A percentile compares a stretch with the other conserved stretches of the same genome.
Evolutionary conservation across 2,329 filamentous ascomycete genomes (phyloP).

Genomic region (Graphilbum fragrans): DNA sequence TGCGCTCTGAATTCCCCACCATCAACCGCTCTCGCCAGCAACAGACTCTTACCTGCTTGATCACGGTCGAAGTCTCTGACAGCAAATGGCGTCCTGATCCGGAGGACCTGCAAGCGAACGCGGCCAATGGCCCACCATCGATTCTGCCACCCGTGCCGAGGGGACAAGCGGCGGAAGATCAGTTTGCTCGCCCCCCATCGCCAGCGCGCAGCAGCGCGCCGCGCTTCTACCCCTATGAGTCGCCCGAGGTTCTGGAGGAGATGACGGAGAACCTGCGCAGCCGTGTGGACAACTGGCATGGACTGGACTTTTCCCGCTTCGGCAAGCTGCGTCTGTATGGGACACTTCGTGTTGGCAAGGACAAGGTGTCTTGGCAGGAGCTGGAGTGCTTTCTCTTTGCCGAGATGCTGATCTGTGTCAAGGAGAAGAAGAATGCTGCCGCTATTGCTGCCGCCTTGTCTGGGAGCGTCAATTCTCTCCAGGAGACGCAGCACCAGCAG

Average conservation of each 20-base stretch:
- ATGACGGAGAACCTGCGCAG: conserved; percentile 74
- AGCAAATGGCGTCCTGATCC: conserved; percentile 81
- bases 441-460: conserved; percentile 11
- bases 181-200: conserved; percentile 44
- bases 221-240: conserved; percentile 59
- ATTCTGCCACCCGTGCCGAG: not conserved
- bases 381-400: conserved; percentile 93
- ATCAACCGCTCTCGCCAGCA: conserved; percentile 85
- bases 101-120: conserved; percentile 57
- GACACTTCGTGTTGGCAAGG: conserved; percentile 86
- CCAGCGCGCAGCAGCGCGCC: conserved; percentile 43
- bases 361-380: conserved; percentile 94
- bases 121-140: conserved; percentile 19
- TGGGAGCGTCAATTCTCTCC: conserved; percentile 8
- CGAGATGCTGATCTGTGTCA: conserved; percentile 99
- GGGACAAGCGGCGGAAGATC: conserved; percentile 35
- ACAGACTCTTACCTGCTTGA: conserved; percentile 84
- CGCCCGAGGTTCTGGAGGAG: conserved; percentile 64
- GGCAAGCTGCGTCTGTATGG: conserved; percentile 85
- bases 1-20: conserved; percentile 94
- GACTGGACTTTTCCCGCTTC: conserved; percentile 85
- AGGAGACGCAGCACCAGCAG: conserved; percentile 33
- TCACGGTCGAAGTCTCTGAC: conserved; percentile 89
- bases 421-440: conserved; percentile 69
- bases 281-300: conserved; percentile 98